A percentile compares a stretch with the other conserved stretches of the same genome.
phyloP scores from a whole-genome alignment of 495 filamentous ascomycete species.

The Hypomontagnella monticulosa region DNA sequence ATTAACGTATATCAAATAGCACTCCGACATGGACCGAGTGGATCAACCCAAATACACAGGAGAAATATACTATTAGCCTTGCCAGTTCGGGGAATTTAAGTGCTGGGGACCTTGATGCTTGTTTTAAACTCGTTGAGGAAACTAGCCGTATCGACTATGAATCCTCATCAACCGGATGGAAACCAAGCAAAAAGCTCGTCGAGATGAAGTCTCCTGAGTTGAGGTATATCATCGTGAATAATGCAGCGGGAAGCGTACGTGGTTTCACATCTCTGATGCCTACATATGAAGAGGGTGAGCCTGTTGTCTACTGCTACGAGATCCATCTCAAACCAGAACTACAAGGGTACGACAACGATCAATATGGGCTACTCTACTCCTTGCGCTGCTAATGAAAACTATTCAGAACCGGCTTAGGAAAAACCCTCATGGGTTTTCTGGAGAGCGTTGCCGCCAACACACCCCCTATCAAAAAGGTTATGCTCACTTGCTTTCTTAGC shows the following conservation, averaged over 20 bases:
- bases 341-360: conserved; percentile 52
- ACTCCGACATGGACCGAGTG: conserved; percentile 55
- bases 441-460: conserved; percentile 55
- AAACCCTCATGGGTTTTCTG: conserved; percentile 55
- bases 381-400: conserved; percentile 15
- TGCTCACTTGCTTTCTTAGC: conserved; percentile 83
- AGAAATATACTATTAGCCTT: conserved; percentile 57
- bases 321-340: conserved; percentile 72
- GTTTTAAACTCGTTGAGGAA: conserved; percentile 74
- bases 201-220: conserved; percentile 82
- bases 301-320: conserved; percentile 89
- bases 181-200: conserved; percentile 68
- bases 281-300: conserved; percentile 77
- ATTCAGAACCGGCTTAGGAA: conserved; percentile 58
- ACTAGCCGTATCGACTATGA: conserved; percentile 76
- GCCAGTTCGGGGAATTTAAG: conserved; percentile 59
- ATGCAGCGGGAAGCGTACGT: conserved; percentile 46
- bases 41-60: conserved; percentile 53
- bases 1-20: conserved; percentile 15
- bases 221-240: conserved; percentile 70
- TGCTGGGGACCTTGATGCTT: conserved; percentile 65
- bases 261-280: conserved; percentile 87
- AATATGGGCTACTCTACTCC: neutral
- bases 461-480: conserved; percentile 71
- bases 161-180: conserved; percentile 73